Percentiles rank a stretch among this genome's conserved stretches.
These are phyloP conservation scores for Penicillium angulare DNA, from an alignment of 495 filamentous ascomycete species.

Conservation along the genomic window DNA sequence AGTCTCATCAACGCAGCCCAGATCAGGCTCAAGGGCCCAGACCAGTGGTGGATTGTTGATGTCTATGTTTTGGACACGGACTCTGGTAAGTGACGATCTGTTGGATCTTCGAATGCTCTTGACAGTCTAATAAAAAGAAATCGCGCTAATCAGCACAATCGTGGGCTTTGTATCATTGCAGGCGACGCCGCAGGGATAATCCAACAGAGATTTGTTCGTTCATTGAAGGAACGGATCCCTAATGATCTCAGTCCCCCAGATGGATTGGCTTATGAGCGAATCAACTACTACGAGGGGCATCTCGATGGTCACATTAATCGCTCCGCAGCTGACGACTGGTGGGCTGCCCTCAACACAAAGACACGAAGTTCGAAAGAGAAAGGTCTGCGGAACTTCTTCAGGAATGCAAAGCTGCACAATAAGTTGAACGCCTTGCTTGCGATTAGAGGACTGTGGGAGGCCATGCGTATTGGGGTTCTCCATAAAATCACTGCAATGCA, in stretches of 20 bases:
- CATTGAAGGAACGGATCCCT: conserved; percentile 5
- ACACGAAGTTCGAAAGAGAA: conserved; percentile 4
- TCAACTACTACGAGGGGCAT: conserved; percentile 11
- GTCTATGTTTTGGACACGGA: conserved; percentile 14
- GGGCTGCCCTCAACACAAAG: not conserved
- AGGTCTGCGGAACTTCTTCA: conserved; percentile 5
- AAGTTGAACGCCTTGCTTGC: conserved; percentile 4
- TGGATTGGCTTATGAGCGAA: conserved; percentile 14
- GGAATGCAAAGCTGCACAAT: not conserved
- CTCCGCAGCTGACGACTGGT: conserved; percentile 8
- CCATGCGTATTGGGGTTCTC: conserved; percentile 10
- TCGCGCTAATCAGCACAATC: too few species aligned
- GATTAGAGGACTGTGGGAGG: conserved; percentile 7
- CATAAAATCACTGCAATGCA: conserved; percentile 13
- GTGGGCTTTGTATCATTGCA: too few species aligned
- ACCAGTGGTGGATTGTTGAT: conserved; percentile 17
- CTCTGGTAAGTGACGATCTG: not conserved
- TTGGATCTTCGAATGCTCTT: not conserved
- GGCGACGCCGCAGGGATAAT: too few species aligned
- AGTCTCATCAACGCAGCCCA: conserved; percentile 10
- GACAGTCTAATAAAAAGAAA: too few species aligned
- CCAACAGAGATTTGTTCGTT: conserved; percentile 4
- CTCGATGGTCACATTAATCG: not conserved
- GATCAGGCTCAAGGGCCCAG: not conserved
- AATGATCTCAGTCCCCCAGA: conserved; percentile 11